These are phyloP conservation scores for Ramalina intermedia DNA, from an alignment of 495 filamentous ascomycete species.

Conservation along the genomic window DNA sequence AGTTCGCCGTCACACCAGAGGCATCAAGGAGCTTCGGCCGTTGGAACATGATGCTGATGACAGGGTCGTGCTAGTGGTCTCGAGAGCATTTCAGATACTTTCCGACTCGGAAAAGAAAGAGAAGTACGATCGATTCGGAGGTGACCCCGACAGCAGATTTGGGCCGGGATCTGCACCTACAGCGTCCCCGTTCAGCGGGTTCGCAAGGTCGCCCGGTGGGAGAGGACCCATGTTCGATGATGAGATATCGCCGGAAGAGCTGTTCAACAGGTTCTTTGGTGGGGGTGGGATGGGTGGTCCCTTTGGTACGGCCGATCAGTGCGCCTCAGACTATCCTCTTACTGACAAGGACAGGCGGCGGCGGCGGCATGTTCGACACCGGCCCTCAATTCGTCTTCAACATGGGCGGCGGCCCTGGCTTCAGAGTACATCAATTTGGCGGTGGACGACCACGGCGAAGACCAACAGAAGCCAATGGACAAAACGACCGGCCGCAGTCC, in stretches of 20 bases:
- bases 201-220: conserved; percentile 32
- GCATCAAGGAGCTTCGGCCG: neutral
- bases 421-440: conserved; percentile 79
- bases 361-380: conserved; percentile 43
- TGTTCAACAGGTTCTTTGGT: conserved; percentile 91
- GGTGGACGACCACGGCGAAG: conserved; percentile 51
- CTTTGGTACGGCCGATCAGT: conserved; percentile 38
- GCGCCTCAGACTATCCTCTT: neutral
- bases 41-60: conserved; percentile 1
- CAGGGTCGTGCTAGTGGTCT: conserved; percentile 49
- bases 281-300: conserved; percentile 53
- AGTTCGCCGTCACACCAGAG: conserved; percentile 17
- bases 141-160: conserved; percentile 81
- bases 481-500: conserved; percentile 33
- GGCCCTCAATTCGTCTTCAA: conserved; percentile 87
- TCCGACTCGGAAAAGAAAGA: conserved; percentile 86
- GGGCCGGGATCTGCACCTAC: conserved; percentile 37
- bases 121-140: conserved; percentile 74
- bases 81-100: conserved; percentile 81
- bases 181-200: conserved; percentile 57
- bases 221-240: conserved; percentile 57
- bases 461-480: conserved; percentile 46
- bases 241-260: conserved; percentile 89
- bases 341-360: conserved; percentile 18
- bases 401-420: conserved; percentile 65